Conservation (phyloP, 139 green algal genomes). For the Raphidocelis subcapitata region DNA sequence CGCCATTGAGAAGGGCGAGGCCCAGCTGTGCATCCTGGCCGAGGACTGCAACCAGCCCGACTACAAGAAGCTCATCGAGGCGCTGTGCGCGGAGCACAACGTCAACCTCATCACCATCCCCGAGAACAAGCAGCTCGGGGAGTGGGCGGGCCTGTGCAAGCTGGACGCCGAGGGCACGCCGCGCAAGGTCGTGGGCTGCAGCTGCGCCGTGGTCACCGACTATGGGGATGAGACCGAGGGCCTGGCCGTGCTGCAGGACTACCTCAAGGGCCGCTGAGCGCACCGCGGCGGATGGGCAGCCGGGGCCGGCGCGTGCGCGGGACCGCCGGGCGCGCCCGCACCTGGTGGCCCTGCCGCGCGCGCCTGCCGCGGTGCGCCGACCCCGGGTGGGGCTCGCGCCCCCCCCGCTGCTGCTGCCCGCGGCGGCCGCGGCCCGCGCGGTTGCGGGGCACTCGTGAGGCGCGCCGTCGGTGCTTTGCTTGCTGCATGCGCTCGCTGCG, state of each 20-base stretch:
- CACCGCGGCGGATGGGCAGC: no score
- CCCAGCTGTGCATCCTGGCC: slow-evolving; percentile 95
- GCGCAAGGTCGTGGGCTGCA: slow-evolving; percentile 97
- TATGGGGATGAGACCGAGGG: slow-evolving; percentile 93
- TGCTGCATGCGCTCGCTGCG: no score
- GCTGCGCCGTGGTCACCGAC: slow-evolving; percentile 84
- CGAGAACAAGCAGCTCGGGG: slow-evolving; percentile 92
- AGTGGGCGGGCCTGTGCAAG: slow-evolving; percentile 97
- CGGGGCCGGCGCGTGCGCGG: no score
- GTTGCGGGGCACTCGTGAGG: no score
- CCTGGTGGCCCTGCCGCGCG: no score
- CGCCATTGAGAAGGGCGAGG: slow-evolving; percentile 72
- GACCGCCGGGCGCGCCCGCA: no score
- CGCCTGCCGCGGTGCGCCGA: no score
- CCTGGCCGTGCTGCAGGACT: slow-evolving; percentile 90
- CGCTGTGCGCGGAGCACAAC: slow-evolving; percentile 95
- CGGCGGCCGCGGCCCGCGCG: no score
- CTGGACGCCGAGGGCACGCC: slow-evolving; percentile 96
- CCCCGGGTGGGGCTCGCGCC: no score
- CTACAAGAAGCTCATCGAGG: slow-evolving; percentile 99
- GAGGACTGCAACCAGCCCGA: slow-evolving; percentile 99
- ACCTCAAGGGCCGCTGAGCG: slow-evolving; percentile 81
- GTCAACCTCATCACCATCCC: slow-evolving; percentile 91
- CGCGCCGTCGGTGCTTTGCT: no score
- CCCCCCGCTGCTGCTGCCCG: no score